phyloP scores from a whole-genome alignment of 169 alveolate genomes.

The Plasmodium fragile region DNA sequence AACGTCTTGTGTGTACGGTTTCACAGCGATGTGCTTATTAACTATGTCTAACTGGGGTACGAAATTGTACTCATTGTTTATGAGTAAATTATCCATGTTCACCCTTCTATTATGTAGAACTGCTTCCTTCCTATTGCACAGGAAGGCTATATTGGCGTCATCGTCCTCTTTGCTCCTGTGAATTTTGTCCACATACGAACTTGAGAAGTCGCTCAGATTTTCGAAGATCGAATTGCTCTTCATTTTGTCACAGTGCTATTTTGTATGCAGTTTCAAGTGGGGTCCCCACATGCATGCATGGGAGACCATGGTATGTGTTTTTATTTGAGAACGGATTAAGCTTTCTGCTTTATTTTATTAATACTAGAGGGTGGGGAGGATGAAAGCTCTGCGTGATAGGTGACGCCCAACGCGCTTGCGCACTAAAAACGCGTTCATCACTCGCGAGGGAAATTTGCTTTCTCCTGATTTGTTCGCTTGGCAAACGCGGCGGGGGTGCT shows the following conservation, averaged over 20 bases:
- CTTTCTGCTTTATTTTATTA: slow-evolving; percentile 1
- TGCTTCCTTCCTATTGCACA: slow-evolving; percentile 11
- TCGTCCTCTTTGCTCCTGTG: slow-evolving; percentile 4
- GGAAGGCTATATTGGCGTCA: neutral
- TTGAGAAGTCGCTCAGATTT: slow-evolving; percentile 24
- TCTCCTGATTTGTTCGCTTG: neutral
- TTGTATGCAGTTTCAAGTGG: neutral
- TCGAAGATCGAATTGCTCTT: slow-evolving; percentile 11
- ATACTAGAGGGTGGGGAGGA: neutral
- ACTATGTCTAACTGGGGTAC: slow-evolving; percentile 13
- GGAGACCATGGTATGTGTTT: neutral
- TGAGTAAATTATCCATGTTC: slow-evolving; percentile 17
- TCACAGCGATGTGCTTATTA: slow-evolving; percentile 2
- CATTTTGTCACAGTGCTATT: slow-evolving; percentile 59
- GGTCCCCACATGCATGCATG: neutral
- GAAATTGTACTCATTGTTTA: neutral
- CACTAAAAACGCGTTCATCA: slow-evolving; percentile 7
- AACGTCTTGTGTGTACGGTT: neutral
- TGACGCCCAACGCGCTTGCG: slow-evolving; percentile 23
- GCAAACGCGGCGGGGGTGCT: neutral
- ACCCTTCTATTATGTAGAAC: slow-evolving; percentile 11
- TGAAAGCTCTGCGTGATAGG: neutral
- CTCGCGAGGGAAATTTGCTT: neutral
- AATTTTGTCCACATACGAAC: slow-evolving; percentile 20
- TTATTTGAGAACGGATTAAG: slow-evolving; percentile 1